phyloP scores from a whole-genome alignment of 257 asterid species.

The Solanum lycopersicoides region DNA sequence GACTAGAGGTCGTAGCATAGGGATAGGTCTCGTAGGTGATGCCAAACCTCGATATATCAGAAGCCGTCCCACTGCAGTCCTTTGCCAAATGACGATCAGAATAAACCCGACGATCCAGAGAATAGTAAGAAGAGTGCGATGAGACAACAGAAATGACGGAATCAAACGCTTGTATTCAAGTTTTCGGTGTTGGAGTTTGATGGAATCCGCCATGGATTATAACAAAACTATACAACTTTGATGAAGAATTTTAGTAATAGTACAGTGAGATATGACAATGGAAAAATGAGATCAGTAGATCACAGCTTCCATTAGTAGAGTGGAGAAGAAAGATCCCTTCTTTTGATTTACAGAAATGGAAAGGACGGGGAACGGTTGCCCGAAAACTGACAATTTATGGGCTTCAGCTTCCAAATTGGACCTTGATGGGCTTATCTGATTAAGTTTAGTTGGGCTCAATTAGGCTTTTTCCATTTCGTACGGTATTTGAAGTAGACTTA shows the following conservation, averaged over 20 bases:
- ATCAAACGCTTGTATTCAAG: slow-evolving; percentile 19
- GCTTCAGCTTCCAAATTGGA: not conserved
- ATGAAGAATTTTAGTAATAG: not conserved
- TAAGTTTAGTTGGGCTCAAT: not conserved
- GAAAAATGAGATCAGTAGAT: not conserved
- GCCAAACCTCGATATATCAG: slow-evolving; percentile 12
- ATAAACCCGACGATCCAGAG: slow-evolving; percentile 72
- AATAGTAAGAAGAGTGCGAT: slow-evolving; percentile 33
- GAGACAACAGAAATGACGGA: slow-evolving; percentile 26
- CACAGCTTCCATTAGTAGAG: not conserved
- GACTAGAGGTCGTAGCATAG: slow-evolving; percentile 52
- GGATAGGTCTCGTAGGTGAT: slow-evolving; percentile 40
- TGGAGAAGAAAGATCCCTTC: not conserved
- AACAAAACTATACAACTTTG: not conserved
- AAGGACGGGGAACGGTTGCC: not conserved
- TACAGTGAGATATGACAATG: not conserved
- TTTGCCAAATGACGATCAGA: slow-evolving; percentile 53
- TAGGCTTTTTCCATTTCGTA: not conserved
- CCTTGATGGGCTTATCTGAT: not conserved
- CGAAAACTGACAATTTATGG: not conserved
- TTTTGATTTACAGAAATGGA: not conserved
- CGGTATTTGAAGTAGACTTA: not conserved
- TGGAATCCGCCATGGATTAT: slow-evolving; percentile 39
- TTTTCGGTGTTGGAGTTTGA: slow-evolving; percentile 36
- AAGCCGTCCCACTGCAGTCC: slow-evolving; percentile 41